Evolutionary conservation across 805 yeast genomes (phyloP).

Genomic region (Starmerella potacharoeniae): DNA sequence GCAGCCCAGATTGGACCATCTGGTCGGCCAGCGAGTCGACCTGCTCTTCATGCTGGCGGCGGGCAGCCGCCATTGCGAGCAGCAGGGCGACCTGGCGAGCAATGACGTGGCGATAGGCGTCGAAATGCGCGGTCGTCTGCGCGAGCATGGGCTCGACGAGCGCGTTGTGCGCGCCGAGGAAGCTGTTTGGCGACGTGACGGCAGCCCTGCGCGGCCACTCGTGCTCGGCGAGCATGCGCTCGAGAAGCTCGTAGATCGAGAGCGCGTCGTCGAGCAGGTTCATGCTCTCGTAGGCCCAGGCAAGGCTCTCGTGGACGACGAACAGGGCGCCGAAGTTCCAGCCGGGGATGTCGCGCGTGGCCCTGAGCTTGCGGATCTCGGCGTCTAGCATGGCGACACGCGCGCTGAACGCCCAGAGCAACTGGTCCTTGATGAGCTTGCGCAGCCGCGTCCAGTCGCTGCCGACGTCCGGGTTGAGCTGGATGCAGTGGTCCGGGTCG

Average conservation of each 20-base stretch:
- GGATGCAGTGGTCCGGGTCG: conserved; percentile 22
- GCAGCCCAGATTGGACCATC: conserved; percentile 11
- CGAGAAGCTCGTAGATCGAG: conserved; percentile 39
- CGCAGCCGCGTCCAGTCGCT: conserved; percentile 38
- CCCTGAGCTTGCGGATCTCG: conserved; percentile 32
- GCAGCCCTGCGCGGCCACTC: conserved; percentile 13
- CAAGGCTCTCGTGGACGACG: conserved; percentile 40
- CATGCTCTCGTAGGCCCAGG: conserved; percentile 43
- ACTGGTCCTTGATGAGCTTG: conserved; percentile 37
- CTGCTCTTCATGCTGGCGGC: conserved; percentile 14
- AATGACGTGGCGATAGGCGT: conserved; percentile 31
- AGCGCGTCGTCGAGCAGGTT: conserved; percentile 52
- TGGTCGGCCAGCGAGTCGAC: conserved; percentile 24
- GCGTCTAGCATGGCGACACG: conserved; percentile 35
- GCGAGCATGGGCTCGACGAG: conserved; percentile 28
- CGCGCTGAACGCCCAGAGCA: conserved; percentile 44
- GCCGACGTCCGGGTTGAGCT: conserved; percentile 14
- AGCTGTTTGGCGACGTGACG: conserved; percentile 11
- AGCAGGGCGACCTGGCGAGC: conserved; percentile 29
- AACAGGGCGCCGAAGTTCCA: conserved; percentile 39
- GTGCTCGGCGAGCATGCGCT: conserved; percentile 25
- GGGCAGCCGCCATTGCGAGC: conserved; percentile 24
- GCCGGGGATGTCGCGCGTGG: conserved; percentile 30
- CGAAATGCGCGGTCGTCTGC: conserved; percentile 31
- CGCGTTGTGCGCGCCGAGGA: conserved; percentile 18